Conservation (phyloP, 1,284 basidiomycete genomes). For the Leccinum griseonigrum region DNA sequence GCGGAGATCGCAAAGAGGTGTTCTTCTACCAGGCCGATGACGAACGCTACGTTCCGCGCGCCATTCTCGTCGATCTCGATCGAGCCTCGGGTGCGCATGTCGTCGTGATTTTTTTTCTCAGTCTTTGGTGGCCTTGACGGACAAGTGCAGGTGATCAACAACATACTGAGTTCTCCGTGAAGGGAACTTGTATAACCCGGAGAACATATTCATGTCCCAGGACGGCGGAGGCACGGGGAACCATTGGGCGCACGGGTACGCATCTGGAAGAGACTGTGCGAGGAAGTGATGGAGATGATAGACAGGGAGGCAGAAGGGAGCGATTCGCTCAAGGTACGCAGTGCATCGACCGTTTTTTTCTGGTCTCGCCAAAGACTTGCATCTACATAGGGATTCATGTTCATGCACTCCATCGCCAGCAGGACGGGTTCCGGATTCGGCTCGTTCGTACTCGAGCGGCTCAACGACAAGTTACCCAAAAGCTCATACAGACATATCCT, state of each 20-base stretch:
- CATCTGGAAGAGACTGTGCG: conserved; percentile 87
- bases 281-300: conserved; percentile 99
- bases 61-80: conserved; percentile 98
- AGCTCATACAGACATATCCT: conserved; percentile 98
- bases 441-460: conserved; percentile 92
- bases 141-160: conserved; percentile 83
- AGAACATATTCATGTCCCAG: conserved; percentile 95
- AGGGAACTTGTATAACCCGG: conserved; percentile 95
- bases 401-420: conserved; percentile 98
- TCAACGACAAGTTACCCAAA: conserved; percentile 99
- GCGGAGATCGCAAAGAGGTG: conserved; percentile 96
- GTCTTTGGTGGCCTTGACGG: neutral
- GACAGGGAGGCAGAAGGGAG: conserved; percentile 98
- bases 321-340: conserved; percentile 88
- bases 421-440: conserved; percentile 98
- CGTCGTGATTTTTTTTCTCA: neutral
- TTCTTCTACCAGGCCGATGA: conserved; percentile 99
- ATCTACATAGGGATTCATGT: conserved; percentile 85
- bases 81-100: conserved; percentile 78
- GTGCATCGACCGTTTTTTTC: neutral
- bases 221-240: conserved; percentile 98
- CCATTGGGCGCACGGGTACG: conserved; percentile 97
- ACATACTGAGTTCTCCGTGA: conserved; percentile 89
- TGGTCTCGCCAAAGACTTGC: neutral
- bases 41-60: conserved; percentile 97